Evolutionary conservation across 2,329 filamentous ascomycete species (phyloP).

Genomic region (Aurifilum marmelostoma): DNA sequence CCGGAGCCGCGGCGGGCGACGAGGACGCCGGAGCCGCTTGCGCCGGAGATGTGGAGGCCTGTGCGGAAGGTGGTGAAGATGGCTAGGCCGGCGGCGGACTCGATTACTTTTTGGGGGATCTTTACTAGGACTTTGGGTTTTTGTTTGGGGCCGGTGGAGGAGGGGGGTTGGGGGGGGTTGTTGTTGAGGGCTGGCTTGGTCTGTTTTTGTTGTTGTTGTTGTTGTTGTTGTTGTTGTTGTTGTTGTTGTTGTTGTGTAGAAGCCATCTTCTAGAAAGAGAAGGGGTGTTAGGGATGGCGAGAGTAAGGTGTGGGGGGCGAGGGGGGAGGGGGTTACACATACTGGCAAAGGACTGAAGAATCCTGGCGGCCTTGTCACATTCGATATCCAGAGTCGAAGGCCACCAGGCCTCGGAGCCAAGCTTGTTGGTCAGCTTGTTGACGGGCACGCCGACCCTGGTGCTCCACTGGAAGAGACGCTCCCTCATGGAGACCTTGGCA

Average conservation of each 20-base stretch:
- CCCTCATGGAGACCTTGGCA: constrained; percentile 27
- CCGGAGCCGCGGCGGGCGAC: constrained; percentile 56
- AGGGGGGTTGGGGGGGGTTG: constrained; percentile 20
- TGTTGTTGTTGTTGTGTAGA: constrained; percentile 35
- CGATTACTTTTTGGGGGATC: constrained; percentile 50
- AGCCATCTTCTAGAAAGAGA: constrained; percentile 38
- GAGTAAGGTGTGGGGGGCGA: too few relatives aligned
- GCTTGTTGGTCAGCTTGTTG: constrained; percentile 67
- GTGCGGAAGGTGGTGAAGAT: constrained; percentile 64
- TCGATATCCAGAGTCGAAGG: constrained; percentile 13
- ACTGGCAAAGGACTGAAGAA: constrained; percentile 76
- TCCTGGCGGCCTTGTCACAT: constrained; percentile 75
- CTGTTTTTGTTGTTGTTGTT: constrained; percentile 24
- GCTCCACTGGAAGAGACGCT: constrained; percentile 34
- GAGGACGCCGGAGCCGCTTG: constrained; percentile 58
- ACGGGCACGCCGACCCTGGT: constrained; percentile 58
- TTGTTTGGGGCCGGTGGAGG: constrained; percentile 32
- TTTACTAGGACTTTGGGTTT: constrained; percentile 42
- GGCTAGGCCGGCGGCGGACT: constrained; percentile 58
- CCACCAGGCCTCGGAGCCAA: constrained; percentile 61
- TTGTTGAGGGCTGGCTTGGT: constrained; percentile 21
- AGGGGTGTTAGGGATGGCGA: neutral
- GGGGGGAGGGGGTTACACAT: too few relatives aligned
- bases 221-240: constrained; percentile 27
- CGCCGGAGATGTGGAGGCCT: constrained; percentile 60